Percentiles rank a stretch among this genome's conserved stretches.
phyloP scores from a whole-genome alignment of 768 basidiomycete species.

The Multifurca ochricompacta region DNA sequence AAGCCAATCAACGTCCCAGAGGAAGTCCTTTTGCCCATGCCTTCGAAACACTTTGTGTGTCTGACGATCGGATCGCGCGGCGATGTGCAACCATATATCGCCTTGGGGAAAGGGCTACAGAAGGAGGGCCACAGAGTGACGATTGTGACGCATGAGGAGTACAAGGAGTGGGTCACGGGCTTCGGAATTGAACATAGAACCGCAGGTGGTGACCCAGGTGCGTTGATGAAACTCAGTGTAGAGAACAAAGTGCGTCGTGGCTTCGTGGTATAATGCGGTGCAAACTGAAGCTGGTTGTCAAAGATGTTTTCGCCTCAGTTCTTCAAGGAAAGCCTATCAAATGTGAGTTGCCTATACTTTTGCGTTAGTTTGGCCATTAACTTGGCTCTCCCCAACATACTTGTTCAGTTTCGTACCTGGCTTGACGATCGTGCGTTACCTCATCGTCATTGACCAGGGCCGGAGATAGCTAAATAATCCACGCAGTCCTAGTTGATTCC shows the following conservation, averaged over 20 bases:
- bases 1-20: conserved; percentile 43
- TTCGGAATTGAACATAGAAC: conserved; percentile 53
- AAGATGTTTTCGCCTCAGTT: conserved; percentile 70
- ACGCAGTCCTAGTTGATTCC: conserved; percentile 47
- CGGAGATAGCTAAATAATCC: background rate
- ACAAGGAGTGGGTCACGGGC: conserved; percentile 48
- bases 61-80: conserved; percentile 59
- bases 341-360: conserved; percentile 31
- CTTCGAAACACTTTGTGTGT: conserved; percentile 48
- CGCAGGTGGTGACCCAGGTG: conserved; percentile 63
- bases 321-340: conserved; percentile 52
- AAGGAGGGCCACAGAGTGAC: conserved; percentile 38
- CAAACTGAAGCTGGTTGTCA: conserved; percentile 21
- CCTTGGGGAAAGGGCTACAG: conserved; percentile 34
- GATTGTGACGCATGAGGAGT: conserved; percentile 42
- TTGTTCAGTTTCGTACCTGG: conserved; percentile 58
- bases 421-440: conserved; percentile 48
- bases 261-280: background rate
- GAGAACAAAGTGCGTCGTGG: conserved; percentile 34
- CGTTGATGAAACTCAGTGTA: conserved; percentile 55
- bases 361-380: background rate
- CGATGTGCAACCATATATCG: conserved; percentile 46
- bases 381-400: too few relatives aligned
- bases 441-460: background rate
- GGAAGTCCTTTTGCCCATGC: conserved; percentile 26